Percentiles rank a stretch among this genome's conserved stretches.
Evolutionary conservation across 106 monocot species (phyloP).

Genomic region (Acorus gramineus): DNA sequence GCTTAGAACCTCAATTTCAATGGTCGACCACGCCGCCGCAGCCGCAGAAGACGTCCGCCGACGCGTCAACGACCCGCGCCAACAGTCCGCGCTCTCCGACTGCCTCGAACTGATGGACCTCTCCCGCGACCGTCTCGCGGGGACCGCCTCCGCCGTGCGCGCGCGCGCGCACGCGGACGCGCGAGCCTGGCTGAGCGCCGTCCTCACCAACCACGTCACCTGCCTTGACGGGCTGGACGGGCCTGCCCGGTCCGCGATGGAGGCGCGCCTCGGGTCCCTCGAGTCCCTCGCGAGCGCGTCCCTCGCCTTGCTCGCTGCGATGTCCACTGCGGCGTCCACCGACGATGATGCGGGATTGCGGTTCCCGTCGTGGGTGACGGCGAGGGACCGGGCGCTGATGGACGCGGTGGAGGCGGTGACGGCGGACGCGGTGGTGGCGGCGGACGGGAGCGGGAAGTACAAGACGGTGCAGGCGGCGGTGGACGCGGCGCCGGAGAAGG

Average conservation of each 20-base stretch:
- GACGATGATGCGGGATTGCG: no score
- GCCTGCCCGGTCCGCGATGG: background rate
- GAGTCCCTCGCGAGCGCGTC: no score
- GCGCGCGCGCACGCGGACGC: background rate
- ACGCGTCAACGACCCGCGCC: background rate
- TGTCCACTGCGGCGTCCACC: no score
- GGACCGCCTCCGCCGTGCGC: background rate
- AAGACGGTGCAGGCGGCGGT: no score
- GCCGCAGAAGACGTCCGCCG: background rate
- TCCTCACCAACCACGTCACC: slow-evolving; percentile 7
- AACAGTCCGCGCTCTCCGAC: background rate
- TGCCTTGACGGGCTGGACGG: slow-evolving; percentile 6
- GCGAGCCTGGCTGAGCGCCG: slow-evolving; percentile 2
- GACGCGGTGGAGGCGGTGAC: no score
- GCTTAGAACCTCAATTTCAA: background rate
- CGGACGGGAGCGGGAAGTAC: no score
- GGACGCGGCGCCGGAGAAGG: no score
- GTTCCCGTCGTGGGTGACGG: no score
- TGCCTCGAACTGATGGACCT: slow-evolving; percentile 3
- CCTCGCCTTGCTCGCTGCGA: no score
- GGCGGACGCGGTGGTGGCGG: background rate
- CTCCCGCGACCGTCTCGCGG: background rate
- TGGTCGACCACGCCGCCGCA: background rate
- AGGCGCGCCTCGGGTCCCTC: background rate
- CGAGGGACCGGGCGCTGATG: no score